Evolutionary conservation across 306 rosid genomes (phyloP), one percentile per base, ranked within the genome.

Genomic region (Acacia confusa): DNA sequence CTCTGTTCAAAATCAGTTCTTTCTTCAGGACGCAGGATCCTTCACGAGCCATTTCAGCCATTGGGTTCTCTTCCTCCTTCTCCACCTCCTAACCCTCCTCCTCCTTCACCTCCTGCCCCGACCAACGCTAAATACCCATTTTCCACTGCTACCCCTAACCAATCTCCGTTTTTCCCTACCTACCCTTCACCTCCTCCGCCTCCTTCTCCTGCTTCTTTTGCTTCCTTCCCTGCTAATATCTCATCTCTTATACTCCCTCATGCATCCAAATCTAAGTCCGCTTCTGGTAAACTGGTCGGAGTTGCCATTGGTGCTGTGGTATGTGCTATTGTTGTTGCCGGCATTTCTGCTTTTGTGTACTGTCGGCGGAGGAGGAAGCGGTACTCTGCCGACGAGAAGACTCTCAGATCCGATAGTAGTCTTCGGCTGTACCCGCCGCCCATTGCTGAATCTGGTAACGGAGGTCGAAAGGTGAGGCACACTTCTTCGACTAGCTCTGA

Each of bases 171-270:
- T 86, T 95, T 95, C 85, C 99, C 99, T 9, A 36, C 86, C 77
- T 88, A 84, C 85, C 91, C 91, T 19, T 81, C 92, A 0, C 86
- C 94, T 0, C 97, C 97, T 1, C 90, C 98, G 2, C 86, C 97
- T 44, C 82, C 91, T 0, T 64, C 98, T 1, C 92, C 92, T 9
- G 65, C 87, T 20, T 83, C 88, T 3, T 89, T 93, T 63, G 97
- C 95, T 28, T 87, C 97, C 63, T 95, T 95, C 77, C 99, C 99
- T 6, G 98, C 99, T 10, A 95, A 95, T 78, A 93, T 95, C 40
- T 93, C 99, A 30, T 86, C 98, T 9, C 92, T 95, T 8, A 60
- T 92, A 17, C 79, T 93, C 45, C 99, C 99, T 47, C 88, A 83
- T 38, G 20, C 93, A 3, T 67, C 92, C 7, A 58, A 87, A 16